phyloP scores from a whole-genome alignment of 1,284 basidiomycete genomes.

The Violaceomyces palustris region DNA sequence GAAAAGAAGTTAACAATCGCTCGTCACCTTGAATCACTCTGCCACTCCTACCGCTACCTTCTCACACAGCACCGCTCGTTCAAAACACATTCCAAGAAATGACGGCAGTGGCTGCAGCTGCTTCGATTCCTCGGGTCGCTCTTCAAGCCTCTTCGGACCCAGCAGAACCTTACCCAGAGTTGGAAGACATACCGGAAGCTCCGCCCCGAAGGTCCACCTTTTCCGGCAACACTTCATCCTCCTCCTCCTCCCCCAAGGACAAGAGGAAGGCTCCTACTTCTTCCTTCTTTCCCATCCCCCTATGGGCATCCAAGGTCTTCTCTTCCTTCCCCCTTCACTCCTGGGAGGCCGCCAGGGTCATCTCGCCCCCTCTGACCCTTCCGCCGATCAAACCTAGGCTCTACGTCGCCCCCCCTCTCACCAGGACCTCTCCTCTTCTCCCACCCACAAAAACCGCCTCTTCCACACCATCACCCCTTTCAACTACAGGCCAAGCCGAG shows the following conservation, averaged over 20 bases:
- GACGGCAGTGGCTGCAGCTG: no score
- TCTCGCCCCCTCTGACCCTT: slow-evolving; percentile 5
- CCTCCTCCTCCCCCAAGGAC: not conserved
- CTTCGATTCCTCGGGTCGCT: no score
- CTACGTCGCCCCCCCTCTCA: slow-evolving; percentile 28
- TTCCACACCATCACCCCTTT: no score
- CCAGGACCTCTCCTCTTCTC: slow-evolving; percentile 15
- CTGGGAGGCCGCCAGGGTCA: slow-evolving; percentile 16
- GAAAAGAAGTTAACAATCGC: no score
- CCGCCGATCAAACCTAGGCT: slow-evolving; percentile 17
- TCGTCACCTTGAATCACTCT: no score
- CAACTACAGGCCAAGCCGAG: not conserved
- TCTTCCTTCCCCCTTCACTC: slow-evolving; percentile 21
- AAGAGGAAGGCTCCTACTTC: not conserved
- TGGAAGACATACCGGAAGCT: slow-evolving; percentile 29
- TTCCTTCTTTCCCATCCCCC: slow-evolving; percentile 15
- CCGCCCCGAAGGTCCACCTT: slow-evolving; percentile 15
- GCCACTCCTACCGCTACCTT: no score
- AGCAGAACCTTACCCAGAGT: slow-evolving; percentile 27
- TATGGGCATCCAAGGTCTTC: slow-evolving; percentile 21
- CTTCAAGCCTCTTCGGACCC: no score
- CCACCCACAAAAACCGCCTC: not conserved
- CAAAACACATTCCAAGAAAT: no score
- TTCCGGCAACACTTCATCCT: slow-evolving; percentile 3
- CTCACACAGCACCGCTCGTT: no score